These are phyloP conservation scores for Kuraishia cidri DNA, from an alignment of 805 yeast species.

Conservation along the genomic window DNA sequence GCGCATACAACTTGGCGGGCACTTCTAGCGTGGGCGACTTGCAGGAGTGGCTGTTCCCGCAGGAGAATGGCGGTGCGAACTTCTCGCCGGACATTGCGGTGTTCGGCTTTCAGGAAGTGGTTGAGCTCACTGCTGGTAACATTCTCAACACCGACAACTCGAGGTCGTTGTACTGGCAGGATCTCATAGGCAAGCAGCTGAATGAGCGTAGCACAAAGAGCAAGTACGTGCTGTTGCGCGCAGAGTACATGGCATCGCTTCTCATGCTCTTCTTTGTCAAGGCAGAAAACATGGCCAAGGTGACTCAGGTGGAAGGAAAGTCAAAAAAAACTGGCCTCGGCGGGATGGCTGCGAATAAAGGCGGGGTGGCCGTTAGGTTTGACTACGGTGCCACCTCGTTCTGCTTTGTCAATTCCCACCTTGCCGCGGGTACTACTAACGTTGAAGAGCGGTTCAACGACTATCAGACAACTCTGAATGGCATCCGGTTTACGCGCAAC, in stretches of 20 bases:
- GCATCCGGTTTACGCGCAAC: constrained; percentile 53
- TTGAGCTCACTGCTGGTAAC: constrained; percentile 88
- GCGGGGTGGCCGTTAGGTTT: constrained; percentile 50
- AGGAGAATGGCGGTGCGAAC: constrained; percentile 35
- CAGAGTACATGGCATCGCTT: constrained; percentile 69
- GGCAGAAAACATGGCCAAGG: constrained; percentile 30
- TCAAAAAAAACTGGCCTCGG: constrained; percentile 91
- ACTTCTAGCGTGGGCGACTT: constrained; percentile 49
- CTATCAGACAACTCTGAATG: constrained; percentile 68
- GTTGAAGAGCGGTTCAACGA: constrained; percentile 81
- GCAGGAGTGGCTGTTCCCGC: constrained; percentile 76
- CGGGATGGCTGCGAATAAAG: constrained; percentile 69
- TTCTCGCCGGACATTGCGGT: constrained; percentile 70
- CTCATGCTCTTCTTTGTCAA: constrained; percentile 56
- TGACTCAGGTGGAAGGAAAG: constrained; percentile 90
- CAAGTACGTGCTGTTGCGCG: constrained; percentile 54
- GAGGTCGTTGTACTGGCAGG: constrained; percentile 74
- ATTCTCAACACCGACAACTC: constrained; percentile 81
- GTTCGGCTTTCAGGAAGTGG: constrained; percentile 91
- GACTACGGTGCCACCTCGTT: constrained; percentile 47
- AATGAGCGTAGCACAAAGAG: constrained; percentile 26
- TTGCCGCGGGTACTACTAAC: constrained; percentile 88
- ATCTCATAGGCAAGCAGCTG: constrained; percentile 50
- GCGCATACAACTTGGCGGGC: constrained; percentile 87
- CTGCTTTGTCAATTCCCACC: constrained; percentile 78